Conservation (phyloP, 129 eudicot genomes). For the Logfia minima region DNA sequence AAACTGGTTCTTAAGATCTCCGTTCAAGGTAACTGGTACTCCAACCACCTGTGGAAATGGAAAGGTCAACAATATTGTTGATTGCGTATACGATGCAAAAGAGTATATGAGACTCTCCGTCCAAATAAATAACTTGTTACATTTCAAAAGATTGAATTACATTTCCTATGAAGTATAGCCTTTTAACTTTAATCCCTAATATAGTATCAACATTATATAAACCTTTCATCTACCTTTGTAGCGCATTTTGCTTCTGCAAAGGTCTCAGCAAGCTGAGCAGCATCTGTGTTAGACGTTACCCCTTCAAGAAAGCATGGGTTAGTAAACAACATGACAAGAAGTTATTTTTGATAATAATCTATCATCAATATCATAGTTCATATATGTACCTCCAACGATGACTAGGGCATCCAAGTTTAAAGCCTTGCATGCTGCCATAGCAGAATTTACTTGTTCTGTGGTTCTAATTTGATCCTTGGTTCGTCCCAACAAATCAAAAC, state of each 20-base stretch:
- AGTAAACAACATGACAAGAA: conserved; percentile 8
- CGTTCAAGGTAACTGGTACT: conserved; percentile 95
- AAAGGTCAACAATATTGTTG: not conserved
- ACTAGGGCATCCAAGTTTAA: conserved; percentile 90
- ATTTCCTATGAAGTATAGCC: not conserved
- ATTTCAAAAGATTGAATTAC: not conserved
- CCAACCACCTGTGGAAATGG: conserved; percentile 76
- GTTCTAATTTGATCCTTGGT: conserved; percentile 99
- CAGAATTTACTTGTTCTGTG: conserved; percentile 93
- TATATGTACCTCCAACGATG: conserved; percentile 80
- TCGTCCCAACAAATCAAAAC: conserved; percentile 95
- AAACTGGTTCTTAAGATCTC: conserved; percentile 96
- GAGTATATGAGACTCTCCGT: conserved; percentile 1
- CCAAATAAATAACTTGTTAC: not conserved
- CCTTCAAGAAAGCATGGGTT: conserved; percentile 52
- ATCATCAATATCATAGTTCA: not conserved
- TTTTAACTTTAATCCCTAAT: not conserved
- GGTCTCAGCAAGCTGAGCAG: conserved; percentile 98
- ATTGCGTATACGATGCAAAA: not conserved
- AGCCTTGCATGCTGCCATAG: conserved; percentile 80
- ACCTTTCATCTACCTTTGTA: conserved; percentile 57
- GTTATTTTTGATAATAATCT: not conserved
- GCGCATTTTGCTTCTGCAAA: conserved; percentile 93
- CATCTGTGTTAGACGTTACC: conserved; percentile 98
- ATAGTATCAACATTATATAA: not conserved